phyloP scores from a whole-genome alignment of 2,329 filamentous ascomycete species.

The Aspergillus floridensis region DNA sequence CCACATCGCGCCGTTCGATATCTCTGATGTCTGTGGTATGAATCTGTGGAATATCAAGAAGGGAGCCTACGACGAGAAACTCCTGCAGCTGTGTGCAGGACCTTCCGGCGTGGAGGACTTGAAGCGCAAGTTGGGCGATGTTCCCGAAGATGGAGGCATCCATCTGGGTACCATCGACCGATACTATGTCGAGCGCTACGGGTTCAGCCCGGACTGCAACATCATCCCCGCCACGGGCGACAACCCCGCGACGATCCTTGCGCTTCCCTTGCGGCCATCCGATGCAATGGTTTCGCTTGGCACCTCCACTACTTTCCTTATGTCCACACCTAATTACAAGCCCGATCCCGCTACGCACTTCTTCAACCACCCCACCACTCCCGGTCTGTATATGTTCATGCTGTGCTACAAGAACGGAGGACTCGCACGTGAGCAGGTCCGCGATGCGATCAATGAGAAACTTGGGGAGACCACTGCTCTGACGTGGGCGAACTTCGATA shows the following conservation, averaged over 20 bases:
- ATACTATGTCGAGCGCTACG: conserved; percentile 78
- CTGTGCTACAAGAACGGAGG: conserved; percentile 99
- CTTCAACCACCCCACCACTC: conserved; percentile 93
- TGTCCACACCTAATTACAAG: conserved; percentile 90
- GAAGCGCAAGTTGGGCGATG: conserved; percentile 73
- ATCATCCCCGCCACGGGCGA: conserved; percentile 90
- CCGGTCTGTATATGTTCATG: conserved; percentile 98
- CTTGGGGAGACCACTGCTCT: conserved; percentile 48
- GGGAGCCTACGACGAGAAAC: conserved; percentile 68
- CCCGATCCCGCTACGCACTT: conserved; percentile 92
- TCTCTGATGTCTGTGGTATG: conserved; percentile 93
- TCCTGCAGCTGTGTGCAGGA: conserved; percentile 74
- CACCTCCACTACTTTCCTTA: conserved; percentile 94
- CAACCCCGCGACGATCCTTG: conserved; percentile 92
- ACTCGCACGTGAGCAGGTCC: conserved; percentile 83
- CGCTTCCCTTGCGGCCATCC: conserved; percentile 77
- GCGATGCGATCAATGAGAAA: conserved; percentile 68
- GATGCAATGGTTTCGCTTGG: conserved; percentile 95
- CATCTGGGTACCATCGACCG: conserved; percentile 70
- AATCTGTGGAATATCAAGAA: conserved; percentile 88
- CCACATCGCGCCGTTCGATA: conserved; percentile 81
- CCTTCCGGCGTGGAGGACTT: conserved; percentile 62
- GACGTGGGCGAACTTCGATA: conserved; percentile 79
- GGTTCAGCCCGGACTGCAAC: conserved; percentile 71
- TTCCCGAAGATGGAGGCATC: conserved; percentile 75